Evolutionary conservation across 1,284 basidiomycete species (phyloP), one percentile per base, ranked within the genome.

Genomic region (Lignosus rhinocerotis): DNA sequence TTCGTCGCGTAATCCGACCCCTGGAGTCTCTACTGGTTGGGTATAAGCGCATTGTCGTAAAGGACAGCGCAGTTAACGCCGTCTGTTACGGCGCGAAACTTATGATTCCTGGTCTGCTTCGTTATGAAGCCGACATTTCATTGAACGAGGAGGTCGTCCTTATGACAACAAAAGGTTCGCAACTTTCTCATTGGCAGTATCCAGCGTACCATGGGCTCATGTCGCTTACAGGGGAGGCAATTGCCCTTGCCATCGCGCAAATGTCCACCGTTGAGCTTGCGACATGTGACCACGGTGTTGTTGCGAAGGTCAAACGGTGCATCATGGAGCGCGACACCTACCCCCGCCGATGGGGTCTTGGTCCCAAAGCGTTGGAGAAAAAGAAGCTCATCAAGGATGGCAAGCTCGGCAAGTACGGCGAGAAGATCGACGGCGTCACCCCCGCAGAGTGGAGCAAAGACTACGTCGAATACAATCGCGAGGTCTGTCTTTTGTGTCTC

Each of bases 321-420:
- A 99, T 99, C 73, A 99, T 99, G 97, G 94, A 98, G 78, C 90
- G 96, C 51, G 96, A 99, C 76, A 94, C 94, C 17, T 99, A 99
- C 76, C 97, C 97, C 41, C 87, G 97, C 61, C 88, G 96, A 67
- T 99, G 97, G 97, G 97, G 97, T 62, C 85, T 99, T 56, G 97
- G 97, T 19, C 97, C 96, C 39, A 87, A 95, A 74, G 97, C 97
- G 5, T 79, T 94, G 64, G 93, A 98, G 76, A 99, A 99, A 85
- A 99, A 99, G 82, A 98, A 98, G 75, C 83, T 96, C 85, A 86
- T 96, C 72, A 96, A 96, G 80, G 93, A 94, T 30, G 96, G 96
- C 56, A 93, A 96, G 76, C 88, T 99, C 55, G 93, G 96, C 72
- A 99, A 96, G 79, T 92, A 95, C 72, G 97, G 97, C 48, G 91